Percentiles rank a stretch among this genome's conserved stretches.
Evolutionary conservation across 2,329 filamentous ascomycete genomes (phyloP).

Genomic region (Aspergillus carbonarius): DNA sequence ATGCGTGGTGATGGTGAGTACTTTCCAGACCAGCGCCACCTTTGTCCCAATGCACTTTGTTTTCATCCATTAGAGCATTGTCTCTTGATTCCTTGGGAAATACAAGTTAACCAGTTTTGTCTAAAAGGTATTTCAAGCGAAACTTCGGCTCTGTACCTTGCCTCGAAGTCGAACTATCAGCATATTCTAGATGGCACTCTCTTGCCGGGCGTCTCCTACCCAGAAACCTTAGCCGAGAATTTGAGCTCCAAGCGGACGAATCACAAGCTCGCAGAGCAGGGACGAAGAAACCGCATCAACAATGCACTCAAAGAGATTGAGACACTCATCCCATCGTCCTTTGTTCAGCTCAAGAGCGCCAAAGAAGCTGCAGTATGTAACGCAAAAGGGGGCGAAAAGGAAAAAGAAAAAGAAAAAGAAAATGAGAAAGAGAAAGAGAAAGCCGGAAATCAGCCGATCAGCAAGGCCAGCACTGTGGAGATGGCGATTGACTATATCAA

Average conservation of each 20-base stretch:
- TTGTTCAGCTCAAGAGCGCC: slow-evolving; percentile 45
- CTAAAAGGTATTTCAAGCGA: slow-evolving; percentile 52
- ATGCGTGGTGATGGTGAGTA: slow-evolving; percentile 67
- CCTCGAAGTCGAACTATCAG: slow-evolving; percentile 96
- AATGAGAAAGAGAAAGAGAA: slow-evolving; percentile 53
- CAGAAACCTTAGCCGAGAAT: slow-evolving; percentile 86
- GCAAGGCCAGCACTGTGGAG: slow-evolving; percentile 97
- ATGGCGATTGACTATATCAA: slow-evolving; percentile 95
- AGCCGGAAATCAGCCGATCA: slow-evolving; percentile 62
- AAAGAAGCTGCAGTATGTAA: slow-evolving; percentile 40
- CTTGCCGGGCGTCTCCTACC: slow-evolving; percentile 85
- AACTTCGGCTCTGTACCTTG: slow-evolving; percentile 71
- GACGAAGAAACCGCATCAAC: slow-evolving; percentile 92
- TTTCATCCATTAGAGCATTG: not conserved
- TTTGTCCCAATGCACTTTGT: not conserved
- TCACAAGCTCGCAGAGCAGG: slow-evolving; percentile 97
- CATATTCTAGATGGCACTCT: slow-evolving; percentile 93
- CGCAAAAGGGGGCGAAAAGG: slow-evolving; percentile 44
- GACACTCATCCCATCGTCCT: slow-evolving; percentile 67
- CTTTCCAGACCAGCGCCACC: slow-evolving; percentile 24
- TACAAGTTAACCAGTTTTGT: slow-evolving; percentile 10
- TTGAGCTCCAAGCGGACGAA: slow-evolving; percentile 94
- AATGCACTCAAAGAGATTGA: slow-evolving; percentile 90
- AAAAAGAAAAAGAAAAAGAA: slow-evolving; percentile 55
- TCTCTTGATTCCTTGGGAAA: not conserved